Conservation (phyloP, 139 green algal genomes). For the Chlamydomonas asymmetrica region DNA sequence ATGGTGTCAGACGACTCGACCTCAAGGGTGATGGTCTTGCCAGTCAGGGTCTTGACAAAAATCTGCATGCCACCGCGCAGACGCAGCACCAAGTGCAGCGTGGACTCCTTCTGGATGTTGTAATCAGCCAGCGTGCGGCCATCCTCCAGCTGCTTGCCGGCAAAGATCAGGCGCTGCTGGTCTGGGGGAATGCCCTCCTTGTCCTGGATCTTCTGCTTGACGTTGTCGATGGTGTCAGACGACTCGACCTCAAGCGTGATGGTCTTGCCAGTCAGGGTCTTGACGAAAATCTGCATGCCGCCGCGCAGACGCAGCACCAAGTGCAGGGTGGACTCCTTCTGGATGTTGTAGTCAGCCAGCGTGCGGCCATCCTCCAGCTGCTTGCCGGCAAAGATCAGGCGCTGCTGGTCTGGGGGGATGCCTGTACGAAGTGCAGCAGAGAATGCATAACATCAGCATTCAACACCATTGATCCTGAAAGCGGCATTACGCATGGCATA, state of each 20-base stretch:
- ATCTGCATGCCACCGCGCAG: no score
- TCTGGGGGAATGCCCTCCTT: slow-evolving; percentile 90
- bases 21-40: no score
- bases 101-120: no score
- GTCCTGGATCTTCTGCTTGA: slow-evolving; percentile 96
- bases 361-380: slow-evolving; percentile 93
- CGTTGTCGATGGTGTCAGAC: slow-evolving; percentile 87
- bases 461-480: no score
- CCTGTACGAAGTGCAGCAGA: no score
- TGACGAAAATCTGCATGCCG: slow-evolving; percentile 92
- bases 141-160: slow-evolving; percentile 92
- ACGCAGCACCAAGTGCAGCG: no score
- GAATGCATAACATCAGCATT: no score
- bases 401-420: slow-evolving; percentile 91
- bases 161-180: slow-evolving; percentile 93
- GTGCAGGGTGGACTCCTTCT: slow-evolving; percentile 88
- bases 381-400: slow-evolving; percentile 94
- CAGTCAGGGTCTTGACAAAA: no score
- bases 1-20: no score
- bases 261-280: slow-evolving; percentile 88
- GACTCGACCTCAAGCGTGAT: slow-evolving; percentile 71
- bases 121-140: no score
- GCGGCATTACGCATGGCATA: no score
- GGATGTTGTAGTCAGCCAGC: slow-evolving; percentile 95
- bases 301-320: slow-evolving; percentile 74